phyloP scores from a whole-genome alignment of 2,329 filamentous ascomycete genomes.

The Fusarium drepaniforme region DNA sequence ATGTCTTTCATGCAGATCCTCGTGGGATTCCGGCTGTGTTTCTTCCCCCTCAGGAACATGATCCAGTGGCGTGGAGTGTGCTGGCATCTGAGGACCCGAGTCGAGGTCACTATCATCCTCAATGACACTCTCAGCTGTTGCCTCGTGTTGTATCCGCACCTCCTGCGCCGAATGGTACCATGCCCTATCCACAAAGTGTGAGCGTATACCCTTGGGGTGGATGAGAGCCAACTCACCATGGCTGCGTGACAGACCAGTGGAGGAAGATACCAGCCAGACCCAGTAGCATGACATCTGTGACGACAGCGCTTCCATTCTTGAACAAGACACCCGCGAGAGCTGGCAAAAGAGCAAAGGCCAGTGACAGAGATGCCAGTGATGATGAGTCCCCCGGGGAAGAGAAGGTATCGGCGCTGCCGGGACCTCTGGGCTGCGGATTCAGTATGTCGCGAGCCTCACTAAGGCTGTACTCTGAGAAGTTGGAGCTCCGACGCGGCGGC shows the following conservation, averaged over 20 bases:
- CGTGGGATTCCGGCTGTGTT: conserved; percentile 33
- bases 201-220: conserved; percentile 4
- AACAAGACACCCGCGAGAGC: conserved; percentile 89
- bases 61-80: conserved; percentile 47
- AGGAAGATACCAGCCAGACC: conserved; percentile 86
- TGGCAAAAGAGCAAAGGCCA: conserved; percentile 86
- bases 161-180: conserved; percentile 82
- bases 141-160: conserved; percentile 66
- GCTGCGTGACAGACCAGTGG: conserved; percentile 91
- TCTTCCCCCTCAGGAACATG: conserved; percentile 59
- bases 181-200: conserved; percentile 26
- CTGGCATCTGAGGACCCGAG: conserved; percentile 33
- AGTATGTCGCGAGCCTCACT: conserved; percentile 78
- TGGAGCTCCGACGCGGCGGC: conserved; percentile 76
- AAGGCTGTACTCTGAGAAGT: conserved; percentile 81
- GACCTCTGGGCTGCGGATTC: conserved; percentile 58
- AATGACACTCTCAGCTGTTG: conserved; percentile 53
- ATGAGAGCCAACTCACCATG: conserved; percentile 73
- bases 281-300: conserved; percentile 87
- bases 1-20: conserved; percentile 18
- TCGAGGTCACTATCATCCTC: conserved; percentile 61
- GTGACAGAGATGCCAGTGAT: conserved; percentile 82
- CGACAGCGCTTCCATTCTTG: conserved; percentile 83
- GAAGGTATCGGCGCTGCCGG: conserved; percentile 45
- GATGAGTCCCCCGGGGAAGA: conserved; percentile 65